Evolutionary conservation across 352 stramenopile species (phyloP).

Genomic region (Globisporangium abappressorium): DNA sequence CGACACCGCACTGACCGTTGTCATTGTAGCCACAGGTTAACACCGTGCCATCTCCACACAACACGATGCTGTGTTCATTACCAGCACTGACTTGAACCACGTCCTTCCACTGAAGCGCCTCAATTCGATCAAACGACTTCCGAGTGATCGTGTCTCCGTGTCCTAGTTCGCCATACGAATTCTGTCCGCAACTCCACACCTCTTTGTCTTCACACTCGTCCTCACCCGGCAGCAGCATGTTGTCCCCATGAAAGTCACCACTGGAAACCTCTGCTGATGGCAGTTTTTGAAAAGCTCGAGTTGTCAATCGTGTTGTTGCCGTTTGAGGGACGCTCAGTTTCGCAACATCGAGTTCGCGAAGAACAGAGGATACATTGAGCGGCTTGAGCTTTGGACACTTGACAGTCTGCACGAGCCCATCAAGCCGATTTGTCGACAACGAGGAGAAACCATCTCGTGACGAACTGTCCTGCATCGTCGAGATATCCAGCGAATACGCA

Average conservation of each 20-base stretch:
- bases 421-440: constrained; percentile 17
- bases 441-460: constrained; percentile 14
- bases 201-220: constrained; percentile 66
- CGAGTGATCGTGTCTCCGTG: constrained; percentile 87
- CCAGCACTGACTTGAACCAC: constrained; percentile 82
- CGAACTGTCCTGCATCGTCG: constrained; percentile 22
- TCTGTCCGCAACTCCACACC: constrained; percentile 94
- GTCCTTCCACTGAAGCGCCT: constrained; percentile 72
- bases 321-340: constrained; percentile 23
- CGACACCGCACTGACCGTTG: constrained; percentile 92
- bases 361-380: constrained; percentile 35
- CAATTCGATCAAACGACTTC: constrained; percentile 79
- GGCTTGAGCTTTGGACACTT: constrained; percentile 50
- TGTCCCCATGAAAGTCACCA: neutral
- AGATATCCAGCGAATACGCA: constrained; percentile 36
- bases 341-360: constrained; percentile 38
- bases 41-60: constrained; percentile 73
- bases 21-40: constrained; percentile 93
- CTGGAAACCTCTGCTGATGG: neutral
- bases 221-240: constrained; percentile 15
- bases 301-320: neutral
- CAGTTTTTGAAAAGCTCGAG: constrained; percentile 2
- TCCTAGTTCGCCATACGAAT: constrained; percentile 92
- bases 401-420: constrained; percentile 21
- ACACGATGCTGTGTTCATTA: constrained; percentile 91